These are phyloP conservation scores for Lomentospora prolificans DNA, from an alignment of 2,329 filamentous ascomycete genomes.

Conservation along the genomic window DNA sequence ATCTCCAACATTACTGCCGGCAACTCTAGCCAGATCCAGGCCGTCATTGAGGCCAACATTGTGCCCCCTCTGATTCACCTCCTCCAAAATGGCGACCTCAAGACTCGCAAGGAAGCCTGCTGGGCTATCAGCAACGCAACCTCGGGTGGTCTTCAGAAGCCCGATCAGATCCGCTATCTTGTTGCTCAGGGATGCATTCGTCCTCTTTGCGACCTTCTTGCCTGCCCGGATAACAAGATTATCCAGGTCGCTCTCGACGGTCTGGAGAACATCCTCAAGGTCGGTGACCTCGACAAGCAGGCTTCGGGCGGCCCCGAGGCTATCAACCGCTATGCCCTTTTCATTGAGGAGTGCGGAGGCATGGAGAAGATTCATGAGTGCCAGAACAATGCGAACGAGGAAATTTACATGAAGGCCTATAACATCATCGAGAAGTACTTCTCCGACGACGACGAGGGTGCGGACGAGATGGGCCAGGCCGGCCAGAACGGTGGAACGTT, in stretches of 20 bases:
- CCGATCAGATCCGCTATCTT: conserved; percentile 94
- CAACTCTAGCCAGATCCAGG: conserved; percentile 95
- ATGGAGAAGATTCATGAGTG: conserved; percentile 99
- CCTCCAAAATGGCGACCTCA: conserved; percentile 92
- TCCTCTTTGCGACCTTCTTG: conserved; percentile 87
- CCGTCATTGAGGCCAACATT: conserved; percentile 93
- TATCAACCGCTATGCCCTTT: conserved; percentile 94
- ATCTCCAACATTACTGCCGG: conserved; percentile 98
- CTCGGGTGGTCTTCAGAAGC: conserved; percentile 94
- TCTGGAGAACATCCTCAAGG: conserved; percentile 98
- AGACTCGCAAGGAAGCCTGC: conserved; percentile 98
- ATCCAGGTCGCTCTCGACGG: conserved; percentile 97
- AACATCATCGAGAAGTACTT: conserved; percentile 99
- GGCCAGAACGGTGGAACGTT: conserved; percentile 64
- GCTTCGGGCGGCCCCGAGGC: conserved; percentile 63
- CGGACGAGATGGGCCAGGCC: conserved; percentile 62
- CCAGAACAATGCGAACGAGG: conserved; percentile 99
- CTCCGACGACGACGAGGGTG: conserved; percentile 93
- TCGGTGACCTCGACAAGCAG: conserved; percentile 97
- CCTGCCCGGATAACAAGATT: conserved; percentile 98
- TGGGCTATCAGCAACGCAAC: conserved; percentile 99
- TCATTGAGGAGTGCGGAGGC: conserved; percentile 95
- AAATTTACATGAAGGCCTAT: conserved; percentile 99
- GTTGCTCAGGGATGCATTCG: conserved; percentile 93
- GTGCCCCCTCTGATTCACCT: conserved; percentile 94